Base-by-base conservation (phyloP, 75 land plant species). In the Cryptomeria japonica region DNA sequence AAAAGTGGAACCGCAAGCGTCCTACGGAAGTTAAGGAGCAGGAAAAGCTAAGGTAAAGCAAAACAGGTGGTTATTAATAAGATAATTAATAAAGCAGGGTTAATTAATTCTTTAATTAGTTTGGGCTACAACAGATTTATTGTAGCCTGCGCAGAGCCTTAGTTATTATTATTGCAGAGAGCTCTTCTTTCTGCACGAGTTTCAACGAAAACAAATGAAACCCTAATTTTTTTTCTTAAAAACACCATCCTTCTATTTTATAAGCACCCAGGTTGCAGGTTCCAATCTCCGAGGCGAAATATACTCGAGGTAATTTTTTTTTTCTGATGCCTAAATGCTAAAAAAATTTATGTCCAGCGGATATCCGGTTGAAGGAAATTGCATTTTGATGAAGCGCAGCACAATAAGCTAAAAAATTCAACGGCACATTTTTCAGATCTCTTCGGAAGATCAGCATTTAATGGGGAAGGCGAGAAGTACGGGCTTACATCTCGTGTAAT, bases 211-310 rank as follows among this genome's bases (percentile, higher is more conserved):
- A 64, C 70, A 22, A 64, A 2, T n/a, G 6, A 64, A 64, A 64
- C 70, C 70, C 31, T 64, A 64, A 64, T 1, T 13, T 51, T 51
- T 44, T 51, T 51, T 51, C 55, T 51, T 14, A 51, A 51, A 51
- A 51, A 51, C 55, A 51, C 55, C 55, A 14, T 51, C 15, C 64
- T 58, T 22, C 25, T 58, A 58, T 58, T 58, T 58, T 4, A 64
- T 5, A 25, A 25, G 1, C 10, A 8, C 16, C 37, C 37, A 75
- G 77, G 38, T 75, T 0, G 37, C 77, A 34, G 37, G 77, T 75
- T 34, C 72, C 77, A 75, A 75, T 75, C 77, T 34, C 37, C 77
- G 77, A 73, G 77, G 77, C 77, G 77, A 31, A 73, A 73, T 31
- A 73, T 13, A 73, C 12, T 32, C 32, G 77, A 75, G 77, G 77